phyloP scores from a whole-genome alignment of 176 grass and related monocot species.

The Dendrocalamus sinicus region DNA sequence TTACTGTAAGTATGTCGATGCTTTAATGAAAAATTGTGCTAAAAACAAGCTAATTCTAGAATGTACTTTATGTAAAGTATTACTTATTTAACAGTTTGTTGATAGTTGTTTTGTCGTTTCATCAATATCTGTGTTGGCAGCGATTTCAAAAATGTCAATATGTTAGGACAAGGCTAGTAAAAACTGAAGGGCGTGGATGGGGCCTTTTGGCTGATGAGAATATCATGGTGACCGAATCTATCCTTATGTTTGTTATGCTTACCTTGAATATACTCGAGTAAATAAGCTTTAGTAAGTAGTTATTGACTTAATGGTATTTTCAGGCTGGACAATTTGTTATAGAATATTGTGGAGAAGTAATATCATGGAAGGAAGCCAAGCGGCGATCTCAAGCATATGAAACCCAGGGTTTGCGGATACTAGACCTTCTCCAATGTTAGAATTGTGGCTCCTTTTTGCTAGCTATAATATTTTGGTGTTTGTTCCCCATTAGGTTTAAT shows the following conservation, averaged over 20 bases:
- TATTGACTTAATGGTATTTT: slow-evolving; percentile 20
- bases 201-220: slow-evolving; percentile 90
- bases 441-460: slow-evolving; percentile 20
- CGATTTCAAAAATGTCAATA: slow-evolving; percentile 94
- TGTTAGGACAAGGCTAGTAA: slow-evolving; percentile 74
- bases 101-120: neutral
- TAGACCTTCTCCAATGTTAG: slow-evolving; percentile 7
- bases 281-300: slow-evolving; percentile 12
- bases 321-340: slow-evolving; percentile 97
- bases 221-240: slow-evolving; percentile 72
- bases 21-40: neutral
- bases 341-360: slow-evolving; percentile 97
- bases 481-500: slow-evolving; percentile 63
- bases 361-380: slow-evolving; percentile 95
- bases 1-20: neutral
- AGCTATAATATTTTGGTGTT: slow-evolving; percentile 21
- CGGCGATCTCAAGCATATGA: slow-evolving; percentile 85
- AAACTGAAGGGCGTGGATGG: slow-evolving; percentile 94
- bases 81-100: slow-evolving; percentile 22
- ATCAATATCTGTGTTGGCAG: slow-evolving; percentile 54
- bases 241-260: slow-evolving; percentile 11
- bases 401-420: slow-evolving; percentile 64
- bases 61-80: neutral
- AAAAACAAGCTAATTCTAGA: slow-evolving; percentile 23
- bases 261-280: slow-evolving; percentile 15